These are phyloP conservation scores for Fusarium fujikuroi DNA, from an alignment of 2,329 filamentous ascomycete genomes.

Conservation along the genomic window DNA sequence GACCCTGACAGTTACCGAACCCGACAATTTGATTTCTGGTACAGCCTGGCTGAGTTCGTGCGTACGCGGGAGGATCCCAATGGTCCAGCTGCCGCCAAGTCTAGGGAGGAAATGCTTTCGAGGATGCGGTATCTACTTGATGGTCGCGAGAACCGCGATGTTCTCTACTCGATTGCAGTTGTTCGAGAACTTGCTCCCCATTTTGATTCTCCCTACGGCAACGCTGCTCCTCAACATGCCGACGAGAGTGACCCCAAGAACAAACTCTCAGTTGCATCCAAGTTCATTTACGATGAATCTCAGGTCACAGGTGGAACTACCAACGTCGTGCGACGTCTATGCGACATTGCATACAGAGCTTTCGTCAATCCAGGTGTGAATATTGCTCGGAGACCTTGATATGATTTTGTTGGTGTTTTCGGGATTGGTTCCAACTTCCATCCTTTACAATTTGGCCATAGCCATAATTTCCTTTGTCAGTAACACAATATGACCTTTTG, in stretches of 20 bases:
- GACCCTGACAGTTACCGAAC: constrained; percentile 64
- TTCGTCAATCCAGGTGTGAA: constrained; percentile 66
- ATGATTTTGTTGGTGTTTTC: background rate
- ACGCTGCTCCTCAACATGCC: constrained; percentile 65
- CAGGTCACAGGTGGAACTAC: constrained; percentile 74
- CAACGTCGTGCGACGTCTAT: constrained; percentile 76
- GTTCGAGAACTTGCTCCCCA: constrained; percentile 78
- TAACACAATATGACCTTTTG: constrained; percentile 3
- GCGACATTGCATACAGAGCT: constrained; percentile 72
- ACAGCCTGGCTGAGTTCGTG: constrained; percentile 74
- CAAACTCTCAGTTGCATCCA: constrained; percentile 74
- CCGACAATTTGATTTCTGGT: constrained; percentile 84
- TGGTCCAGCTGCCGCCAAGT: constrained; percentile 55
- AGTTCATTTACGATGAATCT: constrained; percentile 74
- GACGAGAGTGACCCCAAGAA: constrained; percentile 75
- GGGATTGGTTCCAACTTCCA: background rate
- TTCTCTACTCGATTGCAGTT: constrained; percentile 89
- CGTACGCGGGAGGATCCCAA: constrained; percentile 68
- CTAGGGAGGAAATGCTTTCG: constrained; percentile 72
- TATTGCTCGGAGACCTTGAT: constrained; percentile 48
- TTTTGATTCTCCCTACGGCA: constrained; percentile 68
- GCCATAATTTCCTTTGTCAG: constrained; percentile 40
- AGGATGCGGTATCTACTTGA: constrained; percentile 78
- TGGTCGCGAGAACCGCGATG: constrained; percentile 86
- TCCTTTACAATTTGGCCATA: background rate